Evolutionary conservation across 768 basidiomycete genomes (phyloP), one percentile per base, ranked within the genome.

Genomic region (Asterophora parasitica): DNA sequence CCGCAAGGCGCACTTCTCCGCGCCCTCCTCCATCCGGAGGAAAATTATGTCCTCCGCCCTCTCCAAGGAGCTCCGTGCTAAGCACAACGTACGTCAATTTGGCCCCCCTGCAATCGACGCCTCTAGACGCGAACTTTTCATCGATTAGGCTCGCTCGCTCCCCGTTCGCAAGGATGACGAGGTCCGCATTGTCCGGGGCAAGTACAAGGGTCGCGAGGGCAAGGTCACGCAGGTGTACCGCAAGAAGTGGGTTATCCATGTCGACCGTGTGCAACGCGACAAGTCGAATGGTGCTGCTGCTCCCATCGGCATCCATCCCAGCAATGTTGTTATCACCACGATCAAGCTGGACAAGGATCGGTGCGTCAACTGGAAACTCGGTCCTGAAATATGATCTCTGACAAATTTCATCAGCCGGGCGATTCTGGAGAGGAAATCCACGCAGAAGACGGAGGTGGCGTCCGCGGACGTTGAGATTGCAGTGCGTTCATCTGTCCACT

Each of bases 101-200:
- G 36, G 35, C 16, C 33, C 4, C 12, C 16, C 27, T 31, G 17
- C 7, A 20, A 27, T 27, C 31, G 3, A 15, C 26, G 30, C 3
- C 31, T 7, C 12, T 15, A n/a, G 41, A 33, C n/a, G 11, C 33
- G n/a, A 36, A 39, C 32, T 3, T 49, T 34, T 15, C 3, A 42
- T 44, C 23, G 6, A 23, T 35, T 58, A 95, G 92, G 73, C 83
- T 58, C 93, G 93, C 57, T 91, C 94, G 49, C 73, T 97, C 51
- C 92, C 96, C 47, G 82, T 98, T 62, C 88, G 96, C 65, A 97
- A 97, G 70, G 95, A 97, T 61, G 95, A 99, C 68, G 95, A 98
- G 73, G 95, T 98, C 56, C 77, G 87, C 64, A 92, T 99, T 61
- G 90, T 97, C 51, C 82, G 95, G 56, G 95, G 95, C 48, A 94